phyloP scores from a whole-genome alignment of 495 filamentous ascomycete genomes.

The Cetradonia linearis region DNA sequence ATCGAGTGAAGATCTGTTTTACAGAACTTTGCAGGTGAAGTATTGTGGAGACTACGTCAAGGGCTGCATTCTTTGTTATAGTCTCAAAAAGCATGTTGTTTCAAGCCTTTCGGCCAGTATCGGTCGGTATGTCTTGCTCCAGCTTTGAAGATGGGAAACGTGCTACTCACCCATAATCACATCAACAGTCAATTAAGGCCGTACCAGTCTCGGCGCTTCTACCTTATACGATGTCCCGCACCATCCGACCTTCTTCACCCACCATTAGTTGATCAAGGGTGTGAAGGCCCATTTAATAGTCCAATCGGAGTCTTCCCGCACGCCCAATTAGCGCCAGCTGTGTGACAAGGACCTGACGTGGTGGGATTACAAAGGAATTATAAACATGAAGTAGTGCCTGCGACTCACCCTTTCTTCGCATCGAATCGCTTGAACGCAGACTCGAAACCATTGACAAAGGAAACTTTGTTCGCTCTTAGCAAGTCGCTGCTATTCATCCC shows the following conservation, averaged over 20 bases:
- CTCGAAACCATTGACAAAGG: neutral
- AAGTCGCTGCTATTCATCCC: neutral
- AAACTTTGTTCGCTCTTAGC: neutral
- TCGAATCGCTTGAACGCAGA: neutral
- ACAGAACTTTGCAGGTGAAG: neutral
- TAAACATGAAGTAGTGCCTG: neutral
- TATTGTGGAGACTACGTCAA: neutral
- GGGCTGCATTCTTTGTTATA: neutral
- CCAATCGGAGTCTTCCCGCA: neutral
- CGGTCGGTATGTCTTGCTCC: too few species aligned
- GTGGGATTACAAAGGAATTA: neutral
- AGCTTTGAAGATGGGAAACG: neutral
- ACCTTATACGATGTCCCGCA: neutral
- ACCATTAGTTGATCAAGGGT: neutral
- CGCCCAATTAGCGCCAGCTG: neutral
- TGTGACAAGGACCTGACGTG: neutral
- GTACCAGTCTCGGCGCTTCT: neutral
- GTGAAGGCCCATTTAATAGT: neutral
- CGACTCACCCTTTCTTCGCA: neutral
- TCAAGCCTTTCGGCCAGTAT: neutral
- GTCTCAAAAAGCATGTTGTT: neutral
- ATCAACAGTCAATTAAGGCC: neutral
- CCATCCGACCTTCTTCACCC: neutral
- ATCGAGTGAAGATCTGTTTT: neutral
- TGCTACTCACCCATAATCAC: neutral